A percentile compares a stretch with the other conserved stretches of the same genome.
These are phyloP conservation scores for Verticillium nonalfalfae DNA, from an alignment of 2,329 filamentous ascomycete species.

Conservation along the genomic window DNA sequence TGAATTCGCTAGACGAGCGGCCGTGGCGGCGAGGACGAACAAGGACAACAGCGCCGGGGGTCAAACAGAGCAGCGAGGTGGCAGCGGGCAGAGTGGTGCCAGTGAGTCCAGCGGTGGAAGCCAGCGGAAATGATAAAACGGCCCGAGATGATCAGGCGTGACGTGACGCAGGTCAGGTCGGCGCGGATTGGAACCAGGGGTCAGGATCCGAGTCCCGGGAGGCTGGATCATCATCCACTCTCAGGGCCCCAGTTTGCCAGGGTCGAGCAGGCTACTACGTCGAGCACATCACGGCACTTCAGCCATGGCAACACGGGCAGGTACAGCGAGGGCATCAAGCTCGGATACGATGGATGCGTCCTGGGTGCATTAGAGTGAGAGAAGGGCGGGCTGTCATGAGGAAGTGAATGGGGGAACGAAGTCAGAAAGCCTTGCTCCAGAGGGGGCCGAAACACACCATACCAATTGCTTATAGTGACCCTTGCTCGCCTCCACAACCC, in stretches of 20 bases:
- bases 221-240: background rate
- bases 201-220: background rate
- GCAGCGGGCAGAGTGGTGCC: constrained; percentile 3
- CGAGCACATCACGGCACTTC: background rate
- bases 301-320: background rate
- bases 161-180: background rate
- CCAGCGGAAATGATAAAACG: background rate
- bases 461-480: too few relatives aligned
- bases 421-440: too few relatives aligned
- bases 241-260: background rate
- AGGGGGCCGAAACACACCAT: background rate
- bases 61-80: constrained; percentile 11
- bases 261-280: background rate
- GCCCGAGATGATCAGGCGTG: background rate
- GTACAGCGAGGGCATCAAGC: too few relatives aligned
- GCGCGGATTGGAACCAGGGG: background rate
- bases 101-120: background rate
- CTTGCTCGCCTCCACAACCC: too few relatives aligned
- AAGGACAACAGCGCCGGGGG: constrained; percentile 14
- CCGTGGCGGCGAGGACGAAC: constrained; percentile 25
- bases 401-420: too few relatives aligned
- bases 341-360: too few relatives aligned
- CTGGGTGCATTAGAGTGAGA: too few relatives aligned
- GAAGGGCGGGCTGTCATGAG: too few relatives aligned
- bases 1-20: constrained; percentile 26